These are phyloP conservation scores for Perilla frutescens DNA, from an alignment of 257 asterid genomes.

Conservation along the genomic window DNA sequence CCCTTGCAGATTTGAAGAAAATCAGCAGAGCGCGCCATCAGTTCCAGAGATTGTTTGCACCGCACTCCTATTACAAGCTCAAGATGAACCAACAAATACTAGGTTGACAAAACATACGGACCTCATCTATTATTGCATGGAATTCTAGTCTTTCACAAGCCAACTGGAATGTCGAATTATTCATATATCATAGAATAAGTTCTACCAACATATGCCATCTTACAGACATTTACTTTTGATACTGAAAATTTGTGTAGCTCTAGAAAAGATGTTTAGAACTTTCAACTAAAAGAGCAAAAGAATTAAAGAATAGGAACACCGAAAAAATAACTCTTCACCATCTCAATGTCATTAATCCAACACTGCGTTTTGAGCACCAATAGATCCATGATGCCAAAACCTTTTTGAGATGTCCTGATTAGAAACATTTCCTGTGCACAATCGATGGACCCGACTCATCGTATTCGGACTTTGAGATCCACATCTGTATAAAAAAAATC, in stretches of 20 bases:
- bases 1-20: slow-evolving; percentile 22
- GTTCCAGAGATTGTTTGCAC: slow-evolving; percentile 27
- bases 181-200: slow-evolving; percentile 28
- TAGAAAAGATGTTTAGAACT: slow-evolving; percentile 5
- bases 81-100: slow-evolving; percentile 17
- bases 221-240: slow-evolving; percentile 9
- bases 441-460: slow-evolving; percentile 41
- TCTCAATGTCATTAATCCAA: slow-evolving; percentile 23
- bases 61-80: slow-evolving; percentile 3
- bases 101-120: neutral
- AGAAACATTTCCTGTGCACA: slow-evolving; percentile 43
- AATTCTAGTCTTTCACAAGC: slow-evolving; percentile 8
- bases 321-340: slow-evolving; percentile 29
- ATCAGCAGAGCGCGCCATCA: slow-evolving; percentile 29
- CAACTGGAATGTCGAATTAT: slow-evolving; percentile 31
- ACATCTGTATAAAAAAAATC: slow-evolving; percentile 24
- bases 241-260: slow-evolving; percentile 24
- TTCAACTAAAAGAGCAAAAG: slow-evolving; percentile 8
- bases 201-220: slow-evolving; percentile 23
- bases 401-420: slow-evolving; percentile 8
- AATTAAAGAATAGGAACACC: slow-evolving; percentile 30
- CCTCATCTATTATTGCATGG: neutral
- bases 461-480: slow-evolving; percentile 40
- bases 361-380: slow-evolving; percentile 25
- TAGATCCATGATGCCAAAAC: slow-evolving; percentile 25